phyloP scores from a whole-genome alignment of 495 filamentous ascomycete genomes.

The Lentithecium fluviatile region DNA sequence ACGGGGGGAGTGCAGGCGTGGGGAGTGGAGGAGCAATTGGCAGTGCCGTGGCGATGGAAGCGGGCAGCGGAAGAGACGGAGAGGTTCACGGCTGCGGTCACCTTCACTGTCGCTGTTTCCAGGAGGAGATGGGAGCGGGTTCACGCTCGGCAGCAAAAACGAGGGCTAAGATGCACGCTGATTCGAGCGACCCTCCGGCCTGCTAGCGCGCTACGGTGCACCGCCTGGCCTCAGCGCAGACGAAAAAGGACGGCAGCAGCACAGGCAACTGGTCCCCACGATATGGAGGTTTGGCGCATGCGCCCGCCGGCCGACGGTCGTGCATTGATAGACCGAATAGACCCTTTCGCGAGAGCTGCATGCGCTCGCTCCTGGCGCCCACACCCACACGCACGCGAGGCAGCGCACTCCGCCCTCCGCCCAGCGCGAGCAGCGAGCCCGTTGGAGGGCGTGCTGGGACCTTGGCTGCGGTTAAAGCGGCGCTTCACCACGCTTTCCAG shows the following conservation, averaged over 20 bases:
- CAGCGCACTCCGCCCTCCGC: neutral
- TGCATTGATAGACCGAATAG: too few relatives aligned
- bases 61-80: neutral
- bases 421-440: too few relatives aligned
- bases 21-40: conserved; percentile 14
- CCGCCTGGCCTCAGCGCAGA: neutral
- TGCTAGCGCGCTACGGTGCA: neutral
- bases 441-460: neutral
- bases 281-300: neutral
- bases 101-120: neutral
- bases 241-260: conserved; percentile 1
- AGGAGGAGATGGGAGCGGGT: conserved; percentile 1
- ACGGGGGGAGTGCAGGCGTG: neutral
- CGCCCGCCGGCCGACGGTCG: neutral
- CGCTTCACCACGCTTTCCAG: conserved; percentile 11
- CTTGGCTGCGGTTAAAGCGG: conserved; percentile 20
- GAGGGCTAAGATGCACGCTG: neutral
- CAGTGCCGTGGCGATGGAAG: neutral
- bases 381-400: neutral
- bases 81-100: neutral
- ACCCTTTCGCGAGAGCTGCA: too few relatives aligned
- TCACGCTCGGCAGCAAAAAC: conserved; percentile 3
- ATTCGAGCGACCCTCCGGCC: too few relatives aligned
- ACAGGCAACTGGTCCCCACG: neutral
- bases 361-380: too few relatives aligned